Evolutionary conservation across 805 yeast genomes (phyloP).

Genomic region (Metschnikowia chrysomelidarum): DNA sequence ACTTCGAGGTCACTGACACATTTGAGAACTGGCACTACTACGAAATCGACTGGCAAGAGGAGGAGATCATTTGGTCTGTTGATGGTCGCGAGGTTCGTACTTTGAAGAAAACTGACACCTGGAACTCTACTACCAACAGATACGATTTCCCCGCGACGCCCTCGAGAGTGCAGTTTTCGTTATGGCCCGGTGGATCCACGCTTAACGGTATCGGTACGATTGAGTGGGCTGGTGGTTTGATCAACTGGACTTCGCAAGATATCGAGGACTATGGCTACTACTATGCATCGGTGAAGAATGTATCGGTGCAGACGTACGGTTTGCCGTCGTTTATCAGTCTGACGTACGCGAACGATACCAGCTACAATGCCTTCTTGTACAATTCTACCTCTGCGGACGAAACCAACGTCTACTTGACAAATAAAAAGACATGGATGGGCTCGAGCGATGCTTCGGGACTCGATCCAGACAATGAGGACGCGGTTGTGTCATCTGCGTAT

Average conservation of each 20-base stretch:
- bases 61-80: conserved; percentile 63
- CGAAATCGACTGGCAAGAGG: conserved; percentile 80
- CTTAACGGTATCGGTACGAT: conserved; percentile 59
- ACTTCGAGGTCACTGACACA: conserved; percentile 49
- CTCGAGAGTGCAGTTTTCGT: conserved; percentile 64
- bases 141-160: conserved; percentile 74
- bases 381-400: conserved; percentile 43
- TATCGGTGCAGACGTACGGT: conserved; percentile 67
- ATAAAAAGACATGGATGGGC: conserved; percentile 59
- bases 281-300: conserved; percentile 60
- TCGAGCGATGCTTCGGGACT: conserved; percentile 64
- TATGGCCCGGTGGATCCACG: conserved; percentile 75
- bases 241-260: conserved; percentile 80
- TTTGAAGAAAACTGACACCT: conserved; percentile 57
- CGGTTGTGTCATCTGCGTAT: conserved; percentile 9
- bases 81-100: conserved; percentile 71
- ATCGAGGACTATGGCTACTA: conserved; percentile 76
- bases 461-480: conserved; percentile 44
- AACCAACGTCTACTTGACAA: conserved; percentile 53
- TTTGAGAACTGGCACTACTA: conserved; percentile 70
- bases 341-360: conserved; percentile 29
- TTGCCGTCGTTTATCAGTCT: conserved; percentile 62
- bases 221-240: conserved; percentile 85
- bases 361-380: conserved; percentile 47
- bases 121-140: conserved; percentile 55